Conservation (phyloP, 495 filamentous ascomycete genomes). For the Venustampulla echinocandica region DNA sequence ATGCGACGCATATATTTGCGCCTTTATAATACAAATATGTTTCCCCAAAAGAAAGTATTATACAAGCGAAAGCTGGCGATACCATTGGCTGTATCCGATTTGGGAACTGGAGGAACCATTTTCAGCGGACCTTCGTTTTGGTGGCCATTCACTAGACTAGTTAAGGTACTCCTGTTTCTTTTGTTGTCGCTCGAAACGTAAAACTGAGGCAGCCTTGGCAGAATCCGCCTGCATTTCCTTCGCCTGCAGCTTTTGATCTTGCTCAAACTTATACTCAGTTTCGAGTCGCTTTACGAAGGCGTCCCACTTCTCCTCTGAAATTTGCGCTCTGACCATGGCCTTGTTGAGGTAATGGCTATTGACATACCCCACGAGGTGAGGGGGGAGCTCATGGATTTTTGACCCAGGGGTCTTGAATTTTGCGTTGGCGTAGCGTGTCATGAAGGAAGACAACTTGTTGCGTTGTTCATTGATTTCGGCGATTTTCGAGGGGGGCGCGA, state of each 20-base stretch:
- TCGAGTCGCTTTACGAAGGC: neutral
- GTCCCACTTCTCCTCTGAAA: neutral
- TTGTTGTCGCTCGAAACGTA: too few relatives aligned
- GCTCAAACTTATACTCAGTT: neutral
- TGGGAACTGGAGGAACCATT: too few relatives aligned
- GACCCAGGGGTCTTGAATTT: neutral
- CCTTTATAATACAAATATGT: too few relatives aligned
- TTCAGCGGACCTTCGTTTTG: too few relatives aligned
- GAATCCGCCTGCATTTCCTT: too few relatives aligned
- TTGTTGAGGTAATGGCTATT: neutral
- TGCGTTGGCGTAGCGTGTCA: slow-evolving; percentile 2
- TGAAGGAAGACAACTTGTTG: slow-evolving; percentile 14
- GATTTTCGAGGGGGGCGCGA: slow-evolving; percentile 7
- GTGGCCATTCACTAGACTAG: too few relatives aligned
- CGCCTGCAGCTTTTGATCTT: neutral
- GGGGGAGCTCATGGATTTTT: neutral
- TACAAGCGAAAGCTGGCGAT: too few relatives aligned
- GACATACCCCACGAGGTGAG: neutral
- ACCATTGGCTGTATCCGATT: too few relatives aligned
- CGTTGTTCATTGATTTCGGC: slow-evolving; percentile 7
- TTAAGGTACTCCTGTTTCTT: too few relatives aligned
- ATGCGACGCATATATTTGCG: too few relatives aligned
- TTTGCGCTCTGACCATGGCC: neutral
- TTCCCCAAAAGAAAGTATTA: too few relatives aligned
- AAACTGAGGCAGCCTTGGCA: too few relatives aligned